phyloP scores from a whole-genome alignment of 2,329 filamentous ascomycete species.

The Ceratocystis destructans region DNA sequence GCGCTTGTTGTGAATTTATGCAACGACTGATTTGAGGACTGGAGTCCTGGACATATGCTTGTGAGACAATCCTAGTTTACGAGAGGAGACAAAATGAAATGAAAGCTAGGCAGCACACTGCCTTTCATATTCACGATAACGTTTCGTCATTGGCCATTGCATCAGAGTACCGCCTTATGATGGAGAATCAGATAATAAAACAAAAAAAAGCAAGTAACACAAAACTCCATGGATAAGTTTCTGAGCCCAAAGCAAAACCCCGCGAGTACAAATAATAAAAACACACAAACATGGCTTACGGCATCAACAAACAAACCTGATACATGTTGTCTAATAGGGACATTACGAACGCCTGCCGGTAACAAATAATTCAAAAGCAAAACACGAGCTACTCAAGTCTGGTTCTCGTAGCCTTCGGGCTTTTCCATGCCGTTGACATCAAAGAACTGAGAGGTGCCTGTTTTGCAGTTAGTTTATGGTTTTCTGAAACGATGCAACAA shows the following conservation, averaged over 20 bases:
- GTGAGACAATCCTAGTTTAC: not conserved
- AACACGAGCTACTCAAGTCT: constrained; percentile 32
- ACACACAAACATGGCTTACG: constrained; percentile 8
- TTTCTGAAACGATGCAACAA: constrained; percentile 16
- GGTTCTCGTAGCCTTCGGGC: constrained; percentile 70
- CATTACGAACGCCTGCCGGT: constrained; percentile 14
- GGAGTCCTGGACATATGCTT: not conserved
- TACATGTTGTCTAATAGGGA: not conserved
- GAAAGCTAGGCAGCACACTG: not conserved
- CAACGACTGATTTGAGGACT: not conserved
- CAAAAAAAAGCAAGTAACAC: not conserved
- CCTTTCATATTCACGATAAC: not conserved
- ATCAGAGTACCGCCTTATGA: constrained; percentile 14
- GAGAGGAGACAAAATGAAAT: not conserved
- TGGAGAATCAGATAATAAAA: not conserved
- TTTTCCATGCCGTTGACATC: constrained; percentile 69
- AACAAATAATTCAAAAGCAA: constrained; percentile 14
- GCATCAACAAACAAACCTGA: not conserved
- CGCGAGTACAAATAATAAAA: not conserved
- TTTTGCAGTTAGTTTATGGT: not conserved
- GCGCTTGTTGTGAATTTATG: not conserved
- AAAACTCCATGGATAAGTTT: not conserved
- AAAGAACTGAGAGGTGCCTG: constrained; percentile 63
- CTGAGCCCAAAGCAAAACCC: not conserved
- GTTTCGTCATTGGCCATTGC: constrained; percentile 8